Conservation (phyloP, 2,329 filamentous ascomycete species). For the Ceratocystis lukuohia region DNA sequence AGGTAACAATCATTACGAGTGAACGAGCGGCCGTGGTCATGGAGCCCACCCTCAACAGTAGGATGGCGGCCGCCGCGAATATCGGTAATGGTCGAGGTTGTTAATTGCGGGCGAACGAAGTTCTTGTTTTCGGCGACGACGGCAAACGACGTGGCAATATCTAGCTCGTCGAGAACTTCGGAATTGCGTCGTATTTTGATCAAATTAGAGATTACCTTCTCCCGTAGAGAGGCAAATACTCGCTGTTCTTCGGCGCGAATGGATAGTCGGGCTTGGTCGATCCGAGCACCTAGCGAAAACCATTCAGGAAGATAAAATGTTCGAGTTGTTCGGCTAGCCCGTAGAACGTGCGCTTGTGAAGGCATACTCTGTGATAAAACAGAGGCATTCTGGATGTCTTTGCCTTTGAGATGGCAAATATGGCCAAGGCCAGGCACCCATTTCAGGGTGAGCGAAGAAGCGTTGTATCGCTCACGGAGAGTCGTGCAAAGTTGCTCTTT, state of each 20-base stretch:
- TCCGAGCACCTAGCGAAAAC: slow-evolving; percentile 63
- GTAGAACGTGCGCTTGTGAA: slow-evolving; percentile 40
- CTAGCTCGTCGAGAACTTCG: slow-evolving; percentile 81
- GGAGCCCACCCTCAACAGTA: slow-evolving; percentile 74
- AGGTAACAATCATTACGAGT: slow-evolving; percentile 76
- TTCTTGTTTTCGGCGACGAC: slow-evolving; percentile 60
- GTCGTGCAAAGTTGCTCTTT: slow-evolving; percentile 46
- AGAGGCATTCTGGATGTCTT: slow-evolving; percentile 40
- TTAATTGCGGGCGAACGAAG: slow-evolving; percentile 61
- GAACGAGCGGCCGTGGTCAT: slow-evolving; percentile 67
- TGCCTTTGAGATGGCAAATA: slow-evolving; percentile 80
- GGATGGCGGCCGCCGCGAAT: slow-evolving; percentile 82
- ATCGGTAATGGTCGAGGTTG: slow-evolving; percentile 45
- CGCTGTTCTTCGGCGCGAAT: slow-evolving; percentile 75
- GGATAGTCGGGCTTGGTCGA: slow-evolving; percentile 63
- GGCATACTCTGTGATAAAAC: slow-evolving; percentile 13
- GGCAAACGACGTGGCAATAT: slow-evolving; percentile 79
- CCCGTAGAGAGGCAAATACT: slow-evolving; percentile 62
- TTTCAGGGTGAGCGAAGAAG: slow-evolving; percentile 58
- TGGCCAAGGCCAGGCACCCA: slow-evolving; percentile 83
- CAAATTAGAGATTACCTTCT: slow-evolving; percentile 64
- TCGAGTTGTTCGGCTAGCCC: slow-evolving; percentile 68
- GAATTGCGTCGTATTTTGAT: slow-evolving; percentile 81
- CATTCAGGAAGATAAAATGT: slow-evolving; percentile 76
- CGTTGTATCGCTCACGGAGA: slow-evolving; percentile 48